Percentiles rank a stretch among this genome's conserved stretches.
phyloP scores from a whole-genome alignment of 345 rosid species.

The Balakata baccata region DNA sequence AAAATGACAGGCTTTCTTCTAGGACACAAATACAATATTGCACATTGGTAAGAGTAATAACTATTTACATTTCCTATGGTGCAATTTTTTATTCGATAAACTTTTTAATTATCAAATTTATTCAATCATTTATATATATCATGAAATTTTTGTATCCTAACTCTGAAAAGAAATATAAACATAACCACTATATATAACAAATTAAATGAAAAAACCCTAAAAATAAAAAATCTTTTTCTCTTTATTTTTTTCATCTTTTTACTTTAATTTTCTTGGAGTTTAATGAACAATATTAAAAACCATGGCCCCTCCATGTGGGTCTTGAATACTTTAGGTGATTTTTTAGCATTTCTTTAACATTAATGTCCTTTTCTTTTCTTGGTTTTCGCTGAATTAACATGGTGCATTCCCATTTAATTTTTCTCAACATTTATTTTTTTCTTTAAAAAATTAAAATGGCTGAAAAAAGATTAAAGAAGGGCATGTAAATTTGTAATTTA shows the following conservation, averaged over 20 bases:
- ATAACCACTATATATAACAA: too few species aligned
- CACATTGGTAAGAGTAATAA: neutral
- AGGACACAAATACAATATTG: constrained; percentile 10
- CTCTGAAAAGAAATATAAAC: too few species aligned
- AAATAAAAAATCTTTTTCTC: too few species aligned
- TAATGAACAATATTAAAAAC: neutral
- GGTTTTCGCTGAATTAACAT: constrained; percentile 16
- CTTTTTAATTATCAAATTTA: too few species aligned
- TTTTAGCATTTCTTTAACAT: neutral
- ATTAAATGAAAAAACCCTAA: too few species aligned
- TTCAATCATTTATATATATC: too few species aligned
- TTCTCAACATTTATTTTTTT: neutral
- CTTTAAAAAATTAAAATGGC: neutral
- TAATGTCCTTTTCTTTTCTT: constrained; percentile 10
- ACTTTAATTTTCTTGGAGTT: constrained; percentile 12
- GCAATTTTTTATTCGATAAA: too few species aligned
- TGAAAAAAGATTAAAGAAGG: too few species aligned
- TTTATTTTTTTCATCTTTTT: neutral
- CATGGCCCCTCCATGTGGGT: constrained; percentile 22
- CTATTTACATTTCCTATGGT: too few species aligned
- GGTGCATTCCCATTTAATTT: neutral
- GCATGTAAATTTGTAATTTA: neutral
- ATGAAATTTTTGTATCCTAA: too few species aligned
- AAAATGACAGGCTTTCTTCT: constrained; percentile 8
- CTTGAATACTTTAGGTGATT: constrained; percentile 8